These are phyloP conservation scores for Aureobasidium sp. DNA, from an alignment of 2,329 filamentous ascomycete species.

Conservation along the genomic window DNA sequence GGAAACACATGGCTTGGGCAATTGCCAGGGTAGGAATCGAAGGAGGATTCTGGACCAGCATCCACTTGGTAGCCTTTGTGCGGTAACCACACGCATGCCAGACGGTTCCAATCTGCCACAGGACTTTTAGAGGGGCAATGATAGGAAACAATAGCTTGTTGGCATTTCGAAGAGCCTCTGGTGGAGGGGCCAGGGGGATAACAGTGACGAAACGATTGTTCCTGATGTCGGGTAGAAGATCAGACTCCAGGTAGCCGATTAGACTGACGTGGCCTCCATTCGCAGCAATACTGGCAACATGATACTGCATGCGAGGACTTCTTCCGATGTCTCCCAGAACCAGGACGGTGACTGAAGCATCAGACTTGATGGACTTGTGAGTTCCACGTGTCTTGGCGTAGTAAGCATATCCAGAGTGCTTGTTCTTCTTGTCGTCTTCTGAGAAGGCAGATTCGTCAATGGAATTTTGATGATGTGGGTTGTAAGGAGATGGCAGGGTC, in stretches of 20 bases:
- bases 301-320: slow-evolving; percentile 97
- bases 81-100: slow-evolving; percentile 66
- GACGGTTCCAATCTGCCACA: slow-evolving; percentile 71
- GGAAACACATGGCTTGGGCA: slow-evolving; percentile 61
- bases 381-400: slow-evolving; percentile 24
- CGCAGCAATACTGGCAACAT: slow-evolving; percentile 84
- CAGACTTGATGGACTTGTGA: slow-evolving; percentile 26
- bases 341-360: slow-evolving; percentile 66
- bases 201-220: slow-evolving; percentile 63
- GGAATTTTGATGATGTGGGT: slow-evolving; percentile 29
- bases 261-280: slow-evolving; percentile 74
- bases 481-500: slow-evolving; percentile 48
- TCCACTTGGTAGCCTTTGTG: slow-evolving; percentile 70
- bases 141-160: slow-evolving; percentile 69
- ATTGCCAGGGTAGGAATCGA: slow-evolving; percentile 85
- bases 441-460: slow-evolving; percentile 26
- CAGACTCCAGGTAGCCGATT: slow-evolving; percentile 82
- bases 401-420: slow-evolving; percentile 28
- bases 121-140: slow-evolving; percentile 73
- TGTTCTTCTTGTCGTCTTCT: slow-evolving; percentile 23
- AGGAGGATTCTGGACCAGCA: slow-evolving; percentile 88
- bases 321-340: slow-evolving; percentile 93
- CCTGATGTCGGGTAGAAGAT: slow-evolving; percentile 69
- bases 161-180: slow-evolving; percentile 57
- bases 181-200: slow-evolving; percentile 61